Conservation (phyloP, 805 yeast species). For the Kurtzmaniella fragi region DNA sequence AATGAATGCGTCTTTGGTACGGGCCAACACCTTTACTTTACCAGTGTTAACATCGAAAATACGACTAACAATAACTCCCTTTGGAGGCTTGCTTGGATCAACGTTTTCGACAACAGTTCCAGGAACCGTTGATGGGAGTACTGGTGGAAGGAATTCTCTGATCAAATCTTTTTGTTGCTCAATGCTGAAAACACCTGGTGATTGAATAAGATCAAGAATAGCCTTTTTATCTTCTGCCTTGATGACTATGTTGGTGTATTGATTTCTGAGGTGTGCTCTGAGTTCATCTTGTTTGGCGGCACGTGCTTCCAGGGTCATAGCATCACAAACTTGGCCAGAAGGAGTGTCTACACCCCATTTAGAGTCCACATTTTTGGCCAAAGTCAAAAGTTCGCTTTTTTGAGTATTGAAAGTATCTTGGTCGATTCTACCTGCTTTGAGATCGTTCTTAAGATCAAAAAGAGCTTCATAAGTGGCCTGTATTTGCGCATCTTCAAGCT, state of each 20-base stretch:
- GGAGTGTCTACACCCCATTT: slow-evolving; percentile 44
- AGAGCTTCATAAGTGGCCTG: slow-evolving; percentile 51
- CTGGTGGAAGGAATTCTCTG: slow-evolving; percentile 49
- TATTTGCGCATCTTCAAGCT: slow-evolving; percentile 49
- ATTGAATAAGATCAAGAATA: slow-evolving; percentile 40
- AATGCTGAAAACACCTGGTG: slow-evolving; percentile 34
- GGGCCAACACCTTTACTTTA: slow-evolving; percentile 47
- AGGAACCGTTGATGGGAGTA: slow-evolving; percentile 45
- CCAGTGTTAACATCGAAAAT: slow-evolving; percentile 58
- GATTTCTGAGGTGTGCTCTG: slow-evolving; percentile 13
- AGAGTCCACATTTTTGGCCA: slow-evolving; percentile 39
- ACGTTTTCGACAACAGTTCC: slow-evolving; percentile 33
- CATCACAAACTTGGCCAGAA: slow-evolving; percentile 33
- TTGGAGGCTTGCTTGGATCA: slow-evolving; percentile 39
- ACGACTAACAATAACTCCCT: slow-evolving; percentile 45
- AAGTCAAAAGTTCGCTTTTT: slow-evolving; percentile 3
- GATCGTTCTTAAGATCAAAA: slow-evolving; percentile 38
- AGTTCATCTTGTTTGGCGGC: slow-evolving; percentile 16
- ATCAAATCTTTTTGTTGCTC: slow-evolving; percentile 36
- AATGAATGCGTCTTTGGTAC: slow-evolving; percentile 48
- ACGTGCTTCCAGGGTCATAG: slow-evolving; percentile 27
- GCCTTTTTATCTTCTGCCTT: slow-evolving; percentile 34
- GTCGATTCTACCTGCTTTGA: slow-evolving; percentile 32
- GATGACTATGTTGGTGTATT: slow-evolving; percentile 18
- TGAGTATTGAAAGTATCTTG: slow-evolving; percentile 16